phyloP scores from a whole-genome alignment of 1,284 basidiomycete genomes.

The Porogramme epimiltina region DNA sequence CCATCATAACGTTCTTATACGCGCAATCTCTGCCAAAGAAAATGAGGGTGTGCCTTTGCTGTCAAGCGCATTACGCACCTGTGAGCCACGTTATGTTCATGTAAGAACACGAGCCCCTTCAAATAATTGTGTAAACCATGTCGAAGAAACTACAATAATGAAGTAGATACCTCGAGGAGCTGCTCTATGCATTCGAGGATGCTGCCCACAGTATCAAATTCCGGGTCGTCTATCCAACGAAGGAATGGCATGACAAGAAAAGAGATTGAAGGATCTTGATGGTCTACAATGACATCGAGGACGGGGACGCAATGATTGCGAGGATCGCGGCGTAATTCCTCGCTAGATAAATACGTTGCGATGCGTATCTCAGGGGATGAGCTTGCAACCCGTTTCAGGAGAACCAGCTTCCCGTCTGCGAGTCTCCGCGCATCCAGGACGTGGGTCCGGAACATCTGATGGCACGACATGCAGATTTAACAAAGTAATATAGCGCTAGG shows the following conservation, averaged over 20 bases:
- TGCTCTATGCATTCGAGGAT: constrained; percentile 31
- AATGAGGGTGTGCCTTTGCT: not conserved
- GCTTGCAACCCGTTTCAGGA: constrained; percentile 26
- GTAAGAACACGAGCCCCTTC: constrained; percentile 30
- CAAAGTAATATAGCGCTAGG: not conserved
- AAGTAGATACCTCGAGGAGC: constrained; percentile 25
- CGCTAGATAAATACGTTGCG: constrained; percentile 16
- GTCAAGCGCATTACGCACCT: constrained; percentile 12
- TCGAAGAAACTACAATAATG: not conserved
- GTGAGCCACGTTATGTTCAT: constrained; percentile 27
- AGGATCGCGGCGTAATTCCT: constrained; percentile 20
- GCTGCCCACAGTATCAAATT: constrained; percentile 25
- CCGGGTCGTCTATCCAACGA: constrained; percentile 22
- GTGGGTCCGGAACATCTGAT: not conserved
- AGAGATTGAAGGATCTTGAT: constrained; percentile 9
- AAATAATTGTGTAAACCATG: not conserved
- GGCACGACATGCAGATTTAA: not conserved
- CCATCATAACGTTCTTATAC: constrained; percentile 30
- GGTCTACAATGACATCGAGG: constrained; percentile 29
- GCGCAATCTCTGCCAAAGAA: constrained; percentile 23
- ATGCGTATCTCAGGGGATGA: constrained; percentile 24
- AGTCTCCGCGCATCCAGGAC: constrained; percentile 32
- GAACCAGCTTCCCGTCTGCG: constrained; percentile 26
- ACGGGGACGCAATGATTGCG: constrained; percentile 36
- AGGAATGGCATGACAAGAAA: constrained; percentile 36